These are phyloP conservation scores for Rhizophlyctis rosea DNA, from an alignment of 192 early-diverging fungal genomes.

Conservation along the genomic window DNA sequence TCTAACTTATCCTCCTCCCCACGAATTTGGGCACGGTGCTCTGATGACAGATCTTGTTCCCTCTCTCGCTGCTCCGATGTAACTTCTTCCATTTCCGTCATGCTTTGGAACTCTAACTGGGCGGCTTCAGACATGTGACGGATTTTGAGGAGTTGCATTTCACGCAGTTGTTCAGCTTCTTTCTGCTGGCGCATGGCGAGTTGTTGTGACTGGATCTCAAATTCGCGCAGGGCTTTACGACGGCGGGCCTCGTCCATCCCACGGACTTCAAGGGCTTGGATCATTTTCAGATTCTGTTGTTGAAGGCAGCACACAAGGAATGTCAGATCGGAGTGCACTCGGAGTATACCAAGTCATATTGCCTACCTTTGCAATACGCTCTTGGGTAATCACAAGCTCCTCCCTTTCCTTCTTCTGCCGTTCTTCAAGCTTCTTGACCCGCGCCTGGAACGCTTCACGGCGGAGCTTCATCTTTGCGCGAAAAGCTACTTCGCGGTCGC, in stretches of 20 bases:
- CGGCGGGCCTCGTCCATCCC: constrained; percentile 17
- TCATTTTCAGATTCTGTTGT: constrained; percentile 16
- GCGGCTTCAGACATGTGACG: constrained; percentile 25
- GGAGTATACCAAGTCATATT: not conserved
- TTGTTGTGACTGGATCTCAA: constrained; percentile 24
- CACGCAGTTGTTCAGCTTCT: constrained; percentile 37
- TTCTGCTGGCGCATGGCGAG: constrained; percentile 33
- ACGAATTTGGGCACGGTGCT: constrained; percentile 2
- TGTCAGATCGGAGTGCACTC: not conserved
- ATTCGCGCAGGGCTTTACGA: constrained; percentile 19
- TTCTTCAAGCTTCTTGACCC: constrained; percentile 20
- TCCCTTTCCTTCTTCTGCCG: constrained; percentile 27
- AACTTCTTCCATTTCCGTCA: constrained; percentile 31
- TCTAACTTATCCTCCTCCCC: constrained; percentile 22
- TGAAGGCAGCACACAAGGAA: not conserved
- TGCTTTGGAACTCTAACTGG: constrained; percentile 20
- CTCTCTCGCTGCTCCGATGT: constrained; percentile 9
- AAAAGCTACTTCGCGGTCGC: constrained; percentile 21
- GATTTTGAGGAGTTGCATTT: constrained; percentile 36
- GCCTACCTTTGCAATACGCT: constrained; percentile 18
- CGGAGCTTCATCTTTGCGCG: constrained; percentile 16
- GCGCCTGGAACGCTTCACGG: constrained; percentile 9
- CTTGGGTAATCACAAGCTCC: constrained; percentile 17
- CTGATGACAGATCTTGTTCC: constrained; percentile 20
- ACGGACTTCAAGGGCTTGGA: constrained; percentile 25